These are phyloP conservation scores for Trichosporon sp. DNA, from an alignment of 1,284 basidiomycete species.

Conservation along the genomic window DNA sequence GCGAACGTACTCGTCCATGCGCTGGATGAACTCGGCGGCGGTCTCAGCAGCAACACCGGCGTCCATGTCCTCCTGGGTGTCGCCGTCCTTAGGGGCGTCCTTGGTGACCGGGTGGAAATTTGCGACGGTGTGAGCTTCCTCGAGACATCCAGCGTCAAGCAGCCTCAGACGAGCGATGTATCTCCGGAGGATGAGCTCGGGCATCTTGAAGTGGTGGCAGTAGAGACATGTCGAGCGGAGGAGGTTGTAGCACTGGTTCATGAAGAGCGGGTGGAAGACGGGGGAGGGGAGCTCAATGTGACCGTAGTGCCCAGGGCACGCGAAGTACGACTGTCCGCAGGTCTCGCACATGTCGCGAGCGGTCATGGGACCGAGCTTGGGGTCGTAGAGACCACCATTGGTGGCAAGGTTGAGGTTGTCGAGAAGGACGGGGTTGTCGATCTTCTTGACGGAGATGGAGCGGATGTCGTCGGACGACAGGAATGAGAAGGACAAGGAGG, in stretches of 20 bases:
- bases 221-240: conserved; percentile 90
- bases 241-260: conserved; percentile 86
- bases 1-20: conserved; percentile 74
- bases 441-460: conserved; percentile 93
- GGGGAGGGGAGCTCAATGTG: conserved; percentile 96
- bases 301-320: conserved; percentile 82
- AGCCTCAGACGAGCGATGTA: conserved; percentile 86
- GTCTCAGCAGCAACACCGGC: conserved; percentile 57
- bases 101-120: conserved; percentile 60
- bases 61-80: conserved; percentile 58
- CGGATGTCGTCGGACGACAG: conserved; percentile 88
- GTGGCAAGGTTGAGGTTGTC: conserved; percentile 94
- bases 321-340: conserved; percentile 86
- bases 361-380: conserved; percentile 87
- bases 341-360: conserved; percentile 90
- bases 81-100: conserved; percentile 51
- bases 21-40: conserved; percentile 66
- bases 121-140: conserved; percentile 76
- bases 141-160: conserved; percentile 84
- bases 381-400: conserved; percentile 91
- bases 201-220: conserved; percentile 90
- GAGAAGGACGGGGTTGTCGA: conserved; percentile 88
- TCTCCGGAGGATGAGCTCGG: conserved; percentile 71
- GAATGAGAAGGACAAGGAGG: conserved; percentile 91
- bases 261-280: conserved; percentile 96